phyloP scores from a whole-genome alignment of 441 rosid genomes.

The Daphne laureola region DNA sequence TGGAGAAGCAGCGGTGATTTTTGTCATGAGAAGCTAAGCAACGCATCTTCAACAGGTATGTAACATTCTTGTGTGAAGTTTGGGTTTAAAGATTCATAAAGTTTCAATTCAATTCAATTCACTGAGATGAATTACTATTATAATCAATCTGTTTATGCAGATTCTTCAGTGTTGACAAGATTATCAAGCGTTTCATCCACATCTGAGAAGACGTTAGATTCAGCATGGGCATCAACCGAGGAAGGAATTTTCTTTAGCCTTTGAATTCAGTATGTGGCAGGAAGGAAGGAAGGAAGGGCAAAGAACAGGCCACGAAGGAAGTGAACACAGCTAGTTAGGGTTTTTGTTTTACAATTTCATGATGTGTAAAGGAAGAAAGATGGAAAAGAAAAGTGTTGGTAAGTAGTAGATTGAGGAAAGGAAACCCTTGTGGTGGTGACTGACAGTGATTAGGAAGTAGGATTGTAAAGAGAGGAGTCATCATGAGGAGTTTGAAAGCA shows the following conservation, averaged over 20 bases:
- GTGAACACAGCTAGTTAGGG: neutral
- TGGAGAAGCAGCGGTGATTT: constrained; percentile 37
- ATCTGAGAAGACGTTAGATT: constrained; percentile 27
- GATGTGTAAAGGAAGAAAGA: constrained; percentile 10
- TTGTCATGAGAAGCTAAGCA: constrained; percentile 33
- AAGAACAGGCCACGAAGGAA: no score
- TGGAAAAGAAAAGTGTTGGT: neutral
- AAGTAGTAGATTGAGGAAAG: no score
- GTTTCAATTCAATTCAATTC: neutral
- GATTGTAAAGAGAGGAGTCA: constrained; percentile 35
- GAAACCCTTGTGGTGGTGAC: no score
- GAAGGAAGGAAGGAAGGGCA: no score
- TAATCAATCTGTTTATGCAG: constrained; percentile 20
- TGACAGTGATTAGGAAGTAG: constrained; percentile 17
- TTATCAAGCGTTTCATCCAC: constrained; percentile 31
- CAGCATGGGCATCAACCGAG: constrained; percentile 25
- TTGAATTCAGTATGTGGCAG: constrained; percentile 13
- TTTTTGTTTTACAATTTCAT: constrained; percentile 6
- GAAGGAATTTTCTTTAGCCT: constrained; percentile 13
- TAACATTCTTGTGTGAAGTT: no score
- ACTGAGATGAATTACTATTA: neutral
- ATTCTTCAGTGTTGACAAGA: constrained; percentile 38
- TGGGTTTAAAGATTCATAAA: no score
- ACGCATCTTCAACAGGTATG: constrained; percentile 37
- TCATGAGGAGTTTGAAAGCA: constrained; percentile 39